Evolutionary conservation across 345 rosid species (phyloP), one percentile per base, ranked within the genome.

Genomic region (Linum usitatissimum): DNA sequence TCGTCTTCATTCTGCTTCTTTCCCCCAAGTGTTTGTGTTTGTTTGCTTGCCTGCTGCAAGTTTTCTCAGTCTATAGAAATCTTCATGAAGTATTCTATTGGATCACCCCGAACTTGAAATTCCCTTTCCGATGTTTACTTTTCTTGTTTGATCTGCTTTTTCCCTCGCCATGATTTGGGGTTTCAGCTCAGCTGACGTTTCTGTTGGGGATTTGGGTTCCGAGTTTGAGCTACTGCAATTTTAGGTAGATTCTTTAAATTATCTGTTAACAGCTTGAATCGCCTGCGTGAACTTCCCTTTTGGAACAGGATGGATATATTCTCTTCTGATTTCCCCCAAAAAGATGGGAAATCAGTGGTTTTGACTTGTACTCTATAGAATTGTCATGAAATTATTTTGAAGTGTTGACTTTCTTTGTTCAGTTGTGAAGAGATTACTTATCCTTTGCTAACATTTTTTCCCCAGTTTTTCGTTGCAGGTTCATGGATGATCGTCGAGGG

Each of bases 401-500:
- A 34, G 38, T 34, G 0, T 34, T 34, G 38, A 34, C 38, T 34
- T 34, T 3, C 6, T 34, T 34, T 34, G 38, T 34, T 34, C 6
- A 34, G 0, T 34, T 34, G 5, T 34, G 38, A 4, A 7, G 8
- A 34, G 38, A 34, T 34, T 5, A 34, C 8, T 34, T 5, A 34
- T 34, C 38, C 38, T 34, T 23, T 34, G 38, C 38, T 34, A 7
- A 34, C 38, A 1, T 34, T 34, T 3, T 10, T 3, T 45, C 51
- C 51, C 17, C n/a, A n/a, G 3, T 55, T 5, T 21, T 55, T 6
- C 21, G 30, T 10, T 55, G 30, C 45, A 61, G 74, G 77, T 87
- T 80, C 76, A 92, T 92, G 96, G 98, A 73, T 74, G 95, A 79
- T 79, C 62, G 72, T 75, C 76, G 72, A 70, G 80, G 76, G 70